A percentile compares a stretch with the other conserved stretches of the same genome.
These are phyloP conservation scores for Puccinia coronata DNA, from an alignment of 1,284 basidiomycete genomes.

Conservation along the genomic window DNA sequence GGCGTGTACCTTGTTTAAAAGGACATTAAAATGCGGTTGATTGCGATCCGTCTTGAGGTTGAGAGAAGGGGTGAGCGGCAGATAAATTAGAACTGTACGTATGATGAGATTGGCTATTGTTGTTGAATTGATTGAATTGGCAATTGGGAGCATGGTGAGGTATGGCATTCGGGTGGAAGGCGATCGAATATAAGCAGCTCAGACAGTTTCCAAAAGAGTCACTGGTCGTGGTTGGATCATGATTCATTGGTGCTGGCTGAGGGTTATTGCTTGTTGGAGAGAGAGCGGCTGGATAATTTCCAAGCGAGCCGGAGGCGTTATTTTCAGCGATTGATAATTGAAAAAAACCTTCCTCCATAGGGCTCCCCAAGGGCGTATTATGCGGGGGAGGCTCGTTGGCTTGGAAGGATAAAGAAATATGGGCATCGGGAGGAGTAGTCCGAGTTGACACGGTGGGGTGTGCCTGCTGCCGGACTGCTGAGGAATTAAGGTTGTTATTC, in stretches of 20 bases:
- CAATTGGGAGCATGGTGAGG: constrained; percentile 1
- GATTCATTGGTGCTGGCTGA: not conserved
- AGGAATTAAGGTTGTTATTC: not conserved
- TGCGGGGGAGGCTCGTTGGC: not conserved
- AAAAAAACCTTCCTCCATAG: constrained; percentile 15
- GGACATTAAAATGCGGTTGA: too few species aligned
- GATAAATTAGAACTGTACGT: not conserved
- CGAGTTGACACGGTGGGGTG: not conserved
- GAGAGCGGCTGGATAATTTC: not conserved
- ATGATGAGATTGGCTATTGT: not conserved
- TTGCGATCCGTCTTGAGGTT: not conserved
- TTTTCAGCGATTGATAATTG: not conserved
- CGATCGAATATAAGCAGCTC: not conserved
- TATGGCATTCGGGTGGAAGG: not conserved
- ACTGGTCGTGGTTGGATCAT: not conserved
- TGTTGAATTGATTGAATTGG: not conserved
- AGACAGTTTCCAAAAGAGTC: not conserved
- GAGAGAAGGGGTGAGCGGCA: not conserved
- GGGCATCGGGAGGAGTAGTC: not conserved
- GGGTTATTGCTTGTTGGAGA: not conserved
- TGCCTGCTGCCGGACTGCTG: not conserved
- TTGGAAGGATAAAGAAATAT: not conserved
- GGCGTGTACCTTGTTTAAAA: too few species aligned
- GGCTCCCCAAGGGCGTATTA: constrained; percentile 43
- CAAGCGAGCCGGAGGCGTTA: not conserved